Conservation (phyloP, 2,329 filamentous ascomycete genomes). For the Coniochaeta sp. region DNA sequence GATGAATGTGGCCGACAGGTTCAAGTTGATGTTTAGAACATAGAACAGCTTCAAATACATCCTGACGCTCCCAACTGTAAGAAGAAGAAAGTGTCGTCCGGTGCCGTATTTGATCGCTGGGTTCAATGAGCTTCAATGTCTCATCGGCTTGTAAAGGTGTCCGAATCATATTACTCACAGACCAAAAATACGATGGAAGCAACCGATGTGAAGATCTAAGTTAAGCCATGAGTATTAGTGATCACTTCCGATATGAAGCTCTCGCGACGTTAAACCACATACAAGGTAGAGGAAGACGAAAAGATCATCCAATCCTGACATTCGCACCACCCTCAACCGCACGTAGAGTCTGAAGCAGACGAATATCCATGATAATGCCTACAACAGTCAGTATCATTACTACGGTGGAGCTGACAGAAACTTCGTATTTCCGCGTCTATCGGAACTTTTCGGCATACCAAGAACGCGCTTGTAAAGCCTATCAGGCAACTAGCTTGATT, state of each 20-base stretch:
- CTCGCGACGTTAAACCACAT: background rate
- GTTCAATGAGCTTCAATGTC: background rate
- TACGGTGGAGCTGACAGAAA: background rate
- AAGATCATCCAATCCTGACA: conserved; percentile 8
- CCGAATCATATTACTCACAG: conserved; percentile 2
- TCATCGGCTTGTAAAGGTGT: background rate
- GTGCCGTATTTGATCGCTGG: conserved; percentile 8
- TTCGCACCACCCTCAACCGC: conserved; percentile 3
- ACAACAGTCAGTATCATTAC: background rate
- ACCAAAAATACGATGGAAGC: conserved; percentile 6
- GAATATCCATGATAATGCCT: conserved; percentile 8
- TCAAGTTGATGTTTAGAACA: conserved; percentile 6
- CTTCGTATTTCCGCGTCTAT: background rate
- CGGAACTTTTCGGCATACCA: background rate
- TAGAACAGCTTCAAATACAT: conserved; percentile 8
- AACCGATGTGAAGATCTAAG: conserved; percentile 5
- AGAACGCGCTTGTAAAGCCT: conserved; percentile 4
- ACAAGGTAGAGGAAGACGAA: conserved; percentile 10
- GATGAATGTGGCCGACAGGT: conserved; percentile 7
- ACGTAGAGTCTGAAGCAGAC: conserved; percentile 7
- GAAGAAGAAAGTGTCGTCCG: conserved; percentile 9
- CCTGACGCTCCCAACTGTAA: conserved; percentile 4
- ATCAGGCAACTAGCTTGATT: conserved; percentile 5
- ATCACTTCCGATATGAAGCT: background rate
- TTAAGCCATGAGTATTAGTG: no score